Base-by-base conservation (phyloP, 305 asterid genomes). In the Rubia tinctorum region DNA sequence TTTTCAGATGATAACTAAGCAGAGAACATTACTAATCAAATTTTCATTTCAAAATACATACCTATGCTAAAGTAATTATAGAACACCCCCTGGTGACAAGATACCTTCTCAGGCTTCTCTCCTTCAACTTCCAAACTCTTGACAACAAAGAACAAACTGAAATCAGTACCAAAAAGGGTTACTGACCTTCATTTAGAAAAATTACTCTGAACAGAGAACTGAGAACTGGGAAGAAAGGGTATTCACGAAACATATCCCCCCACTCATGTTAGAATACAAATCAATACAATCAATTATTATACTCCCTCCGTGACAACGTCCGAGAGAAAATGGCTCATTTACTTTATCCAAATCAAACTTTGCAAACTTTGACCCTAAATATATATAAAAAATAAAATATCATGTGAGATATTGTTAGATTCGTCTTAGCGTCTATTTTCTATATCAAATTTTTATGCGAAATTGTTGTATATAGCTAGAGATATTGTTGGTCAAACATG, bases 11-110 rank as follows among this genome's bases (percentile, higher is more conserved):
- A 47, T 69, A 25, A 42, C 23, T 22, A 51, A 30, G n/a, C 37
- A 39, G 44, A 34, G 53, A 56, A 66, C 55, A 66, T 3, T 45
- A 66, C 10, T 66, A 66, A 10, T 34, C 27, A 44, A 65, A 60
- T 12, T 18, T 53, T 20, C 22, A 27, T 20, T 39, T 23, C 2
- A 25, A 23, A 20, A 55, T 47, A 6, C 20, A 47, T 77, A 93
- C 97, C 99, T 87, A 95, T 90, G 91, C 99, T 95, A 83, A 95
- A 95, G 79, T 95, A 95, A 82, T 95, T 95, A 85, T 95, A 95
- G 76, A 88, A 89, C 60, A 92, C 98, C 78, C 99, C 99, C 77
- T 92, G 91, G 77, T 92, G 88, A 85, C 88, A 90, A 76, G 84
- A 83, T 78, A 78, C 80, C 78, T 81, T 84, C 82, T 90, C 98